Evolutionary conservation across 1,284 basidiomycete species (phyloP).

Genomic region (Sporisorium graminicola): DNA sequence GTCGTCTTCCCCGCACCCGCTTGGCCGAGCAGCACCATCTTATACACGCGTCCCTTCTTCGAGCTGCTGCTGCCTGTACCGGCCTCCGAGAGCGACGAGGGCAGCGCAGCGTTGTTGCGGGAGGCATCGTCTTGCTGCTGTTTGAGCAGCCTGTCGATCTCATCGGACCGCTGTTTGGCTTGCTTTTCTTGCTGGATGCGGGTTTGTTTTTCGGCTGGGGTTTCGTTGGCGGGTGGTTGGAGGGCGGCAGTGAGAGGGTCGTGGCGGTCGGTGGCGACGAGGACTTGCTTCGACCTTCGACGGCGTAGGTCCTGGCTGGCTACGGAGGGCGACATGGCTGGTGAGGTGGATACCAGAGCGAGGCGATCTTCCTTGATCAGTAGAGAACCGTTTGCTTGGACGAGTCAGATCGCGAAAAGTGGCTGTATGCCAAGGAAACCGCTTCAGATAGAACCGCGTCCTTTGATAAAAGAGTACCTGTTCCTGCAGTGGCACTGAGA

Average conservation of each 20-base stretch:
- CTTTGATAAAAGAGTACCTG: too few species aligned
- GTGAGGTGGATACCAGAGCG: too few species aligned
- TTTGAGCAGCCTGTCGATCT: conserved; percentile 37
- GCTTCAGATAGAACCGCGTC: too few species aligned
- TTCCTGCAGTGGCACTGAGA: too few species aligned
- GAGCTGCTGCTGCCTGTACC: too few species aligned
- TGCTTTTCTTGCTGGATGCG: conserved; percentile 18
- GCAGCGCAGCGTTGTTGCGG: neutral
- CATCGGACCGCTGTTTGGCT: conserved; percentile 34
- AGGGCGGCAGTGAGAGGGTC: conserved; percentile 34
- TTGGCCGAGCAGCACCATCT: conserved; percentile 50
- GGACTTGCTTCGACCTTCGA: neutral
- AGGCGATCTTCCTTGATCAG: too few species aligned
- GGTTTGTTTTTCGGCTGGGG: conserved; percentile 1
- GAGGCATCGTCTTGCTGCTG: neutral
- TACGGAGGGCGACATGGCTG: conserved; percentile 26
- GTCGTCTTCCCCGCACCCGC: conserved; percentile 59
- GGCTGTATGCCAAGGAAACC: too few species aligned
- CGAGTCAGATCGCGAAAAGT: too few species aligned
- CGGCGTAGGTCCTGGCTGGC: conserved; percentile 1
- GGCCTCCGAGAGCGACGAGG: neutral
- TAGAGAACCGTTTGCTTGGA: too few species aligned
- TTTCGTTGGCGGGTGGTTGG: conserved; percentile 30
- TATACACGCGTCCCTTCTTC: conserved; percentile 24
- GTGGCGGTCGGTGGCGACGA: neutral